Conservation (phyloP, 495 filamentous ascomycete species). For the Acidomyces sp. region DNA sequence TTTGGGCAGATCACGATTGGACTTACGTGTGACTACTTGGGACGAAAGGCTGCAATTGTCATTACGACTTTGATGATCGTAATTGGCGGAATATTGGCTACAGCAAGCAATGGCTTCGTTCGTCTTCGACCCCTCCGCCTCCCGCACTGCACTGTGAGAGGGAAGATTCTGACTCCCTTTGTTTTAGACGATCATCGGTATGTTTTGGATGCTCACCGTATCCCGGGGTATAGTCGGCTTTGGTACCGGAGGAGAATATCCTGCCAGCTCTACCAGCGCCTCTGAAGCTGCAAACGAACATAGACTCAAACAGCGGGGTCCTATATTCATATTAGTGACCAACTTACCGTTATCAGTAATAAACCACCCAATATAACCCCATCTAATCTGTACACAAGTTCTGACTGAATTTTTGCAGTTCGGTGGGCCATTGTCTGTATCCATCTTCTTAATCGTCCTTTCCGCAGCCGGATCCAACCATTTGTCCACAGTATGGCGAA, state of each 20-base stretch:
- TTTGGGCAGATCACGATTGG: conserved; percentile 40
- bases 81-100: conserved; percentile 38
- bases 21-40: conserved; percentile 39
- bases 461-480: conserved; percentile 27
- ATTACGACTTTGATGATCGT: conserved; percentile 40
- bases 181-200: conserved; percentile 36
- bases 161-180: too few species aligned
- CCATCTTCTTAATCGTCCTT: conserved; percentile 38
- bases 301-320: conserved; percentile 32
- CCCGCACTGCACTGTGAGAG: too few species aligned
- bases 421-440: conserved; percentile 37
- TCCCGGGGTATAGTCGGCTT: conserved; percentile 42
- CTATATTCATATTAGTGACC: conserved; percentile 42
- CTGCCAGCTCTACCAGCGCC: conserved; percentile 31
- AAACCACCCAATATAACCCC: too few species aligned
- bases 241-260: conserved; percentile 37
- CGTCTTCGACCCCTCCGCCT: too few species aligned
- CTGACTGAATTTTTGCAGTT: too few species aligned
- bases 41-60: conserved; percentile 41
- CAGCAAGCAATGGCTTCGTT: conserved; percentile 35
- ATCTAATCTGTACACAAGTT: too few species aligned
- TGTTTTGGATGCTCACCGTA: conserved; percentile 46
- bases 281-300: conserved; percentile 37
- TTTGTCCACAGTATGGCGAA: conserved; percentile 35
- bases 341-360: conserved; percentile 39